Evolutionary conservation across 1,284 basidiomycete genomes (phyloP), one percentile per base, ranked within the genome.

Genomic region (Cutaneotrichosporon sp.): DNA sequence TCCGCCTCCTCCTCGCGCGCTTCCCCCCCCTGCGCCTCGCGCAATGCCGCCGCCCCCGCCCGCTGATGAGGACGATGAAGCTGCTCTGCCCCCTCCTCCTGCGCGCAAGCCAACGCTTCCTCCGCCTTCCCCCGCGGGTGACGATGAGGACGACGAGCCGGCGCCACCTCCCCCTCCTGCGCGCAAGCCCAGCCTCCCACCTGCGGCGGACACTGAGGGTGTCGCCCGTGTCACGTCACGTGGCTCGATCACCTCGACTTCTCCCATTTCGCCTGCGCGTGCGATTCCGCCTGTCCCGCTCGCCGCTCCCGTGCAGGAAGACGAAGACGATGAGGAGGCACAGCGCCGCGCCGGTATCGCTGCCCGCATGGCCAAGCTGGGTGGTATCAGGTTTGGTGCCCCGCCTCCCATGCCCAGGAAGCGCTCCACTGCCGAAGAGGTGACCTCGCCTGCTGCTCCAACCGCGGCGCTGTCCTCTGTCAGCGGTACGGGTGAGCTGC

Each of bases 341-440:
- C 86, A 88, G 69, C 86, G 89, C 55, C 86, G 89, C 47, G 88
- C 89, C 10, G 88, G 87, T 18, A 88, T 93, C 71, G 92, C 91
- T 31, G 91, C 89, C 31, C 85, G 91, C 60, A 93, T 95, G 91
- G 92, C 90, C 59, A 87, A 88, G 68, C 84, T 93, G 13, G 93
- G 91, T 31, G 93, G 91, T 38, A 87, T 91, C 47, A 85, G 89
- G 65, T 84, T 95, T 42, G 92, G 92, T 4, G 89, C 72, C 47
- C 77, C 77, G 3, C 79, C 77, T 4, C 74, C 76, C 5, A 51
- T 68, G 5, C 63, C 64, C 34, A 52, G 38, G 46, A 31, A 49
- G 55, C 46, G 24, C 11, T 36, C 55, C 2, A 34, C 45, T 3
- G 34, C 22, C 20, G 53, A 60, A 14, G 43, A 31, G 8, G 34